Conservation (phyloP, 1,139 yeast species). For the Yamadazyma sp. region DNA sequence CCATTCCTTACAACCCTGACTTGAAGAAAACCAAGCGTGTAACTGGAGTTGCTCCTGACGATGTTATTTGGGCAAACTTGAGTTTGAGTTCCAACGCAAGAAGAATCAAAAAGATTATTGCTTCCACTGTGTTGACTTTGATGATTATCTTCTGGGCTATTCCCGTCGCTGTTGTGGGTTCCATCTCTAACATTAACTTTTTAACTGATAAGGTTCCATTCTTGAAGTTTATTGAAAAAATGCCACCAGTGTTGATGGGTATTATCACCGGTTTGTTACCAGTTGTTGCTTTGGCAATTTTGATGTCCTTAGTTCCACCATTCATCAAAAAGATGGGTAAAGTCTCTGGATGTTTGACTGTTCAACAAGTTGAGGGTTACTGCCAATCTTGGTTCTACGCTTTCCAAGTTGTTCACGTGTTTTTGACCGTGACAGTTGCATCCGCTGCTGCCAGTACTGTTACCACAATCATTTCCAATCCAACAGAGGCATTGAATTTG, state of each 20-base stretch:
- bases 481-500: constrained; percentile 53
- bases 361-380: constrained; percentile 70
- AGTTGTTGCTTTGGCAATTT: constrained; percentile 72
- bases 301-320: constrained; percentile 79
- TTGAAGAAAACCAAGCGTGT: constrained; percentile 61
- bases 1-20: constrained; percentile 66
- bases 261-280: constrained; percentile 85
- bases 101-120: constrained; percentile 39
- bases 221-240: constrained; percentile 64
- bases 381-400: constrained; percentile 88
- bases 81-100: constrained; percentile 43
- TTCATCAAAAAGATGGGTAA: constrained; percentile 67
- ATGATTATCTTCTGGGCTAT: constrained; percentile 85
- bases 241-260: constrained; percentile 73
- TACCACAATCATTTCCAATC: constrained; percentile 54
- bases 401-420: constrained; percentile 84
- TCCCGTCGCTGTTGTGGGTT: constrained; percentile 96
- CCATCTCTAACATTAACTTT: constrained; percentile 77
- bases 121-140: constrained; percentile 44
- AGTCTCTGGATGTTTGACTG: constrained; percentile 67
- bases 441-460: constrained; percentile 78
- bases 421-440: constrained; percentile 76
- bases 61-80: constrained; percentile 80
- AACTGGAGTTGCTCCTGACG: constrained; percentile 67
- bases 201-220: constrained; percentile 69